phyloP scores from a whole-genome alignment of 192 early-diverging fungal species.

The Rhizoclosmatium globosum region DNA sequence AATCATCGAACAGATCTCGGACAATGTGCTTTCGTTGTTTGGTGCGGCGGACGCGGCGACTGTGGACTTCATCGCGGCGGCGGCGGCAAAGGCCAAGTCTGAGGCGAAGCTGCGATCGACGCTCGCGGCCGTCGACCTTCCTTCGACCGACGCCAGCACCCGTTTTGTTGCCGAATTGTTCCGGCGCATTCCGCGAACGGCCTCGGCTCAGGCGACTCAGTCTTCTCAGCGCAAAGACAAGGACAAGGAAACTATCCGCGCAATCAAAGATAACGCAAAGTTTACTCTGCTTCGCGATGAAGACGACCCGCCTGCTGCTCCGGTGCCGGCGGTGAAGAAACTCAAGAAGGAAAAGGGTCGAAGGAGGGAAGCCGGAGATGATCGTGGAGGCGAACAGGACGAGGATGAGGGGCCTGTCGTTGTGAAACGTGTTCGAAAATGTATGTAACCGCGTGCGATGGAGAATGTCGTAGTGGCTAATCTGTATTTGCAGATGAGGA shows the following conservation, averaged over 20 bases:
- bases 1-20: slow-evolving; percentile 56
- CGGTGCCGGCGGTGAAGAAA: slow-evolving; percentile 17
- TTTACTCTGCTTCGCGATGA: slow-evolving; percentile 43
- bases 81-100: slow-evolving; percentile 69
- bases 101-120: slow-evolving; percentile 55
- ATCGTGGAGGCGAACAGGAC: slow-evolving; percentile 31
- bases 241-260: slow-evolving; percentile 30
- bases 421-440: slow-evolving; percentile 6
- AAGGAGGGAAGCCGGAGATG: slow-evolving; percentile 36
- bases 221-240: slow-evolving; percentile 29
- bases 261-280: slow-evolving; percentile 49
- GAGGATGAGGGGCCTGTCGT: slow-evolving; percentile 24
- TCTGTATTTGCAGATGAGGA: slow-evolving; percentile 34
- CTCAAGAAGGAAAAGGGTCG: slow-evolving; percentile 42
- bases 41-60: slow-evolving; percentile 73
- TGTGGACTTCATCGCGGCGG: slow-evolving; percentile 75
- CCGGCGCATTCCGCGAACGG: slow-evolving; percentile 58
- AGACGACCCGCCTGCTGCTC: slow-evolving; percentile 7
- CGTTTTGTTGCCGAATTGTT: slow-evolving; percentile 75
- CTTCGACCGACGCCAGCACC: slow-evolving; percentile 57
- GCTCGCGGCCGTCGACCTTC: slow-evolving; percentile 66
- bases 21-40: slow-evolving; percentile 69
- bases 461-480: too few relatives aligned
- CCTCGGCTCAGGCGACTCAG: not conserved
- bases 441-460: slow-evolving; percentile 38